Percentiles rank a stretch among this genome's conserved stretches.
phyloP scores from a whole-genome alignment of 192 early-diverging fungal genomes.

The Powellomyces hirtus region DNA sequence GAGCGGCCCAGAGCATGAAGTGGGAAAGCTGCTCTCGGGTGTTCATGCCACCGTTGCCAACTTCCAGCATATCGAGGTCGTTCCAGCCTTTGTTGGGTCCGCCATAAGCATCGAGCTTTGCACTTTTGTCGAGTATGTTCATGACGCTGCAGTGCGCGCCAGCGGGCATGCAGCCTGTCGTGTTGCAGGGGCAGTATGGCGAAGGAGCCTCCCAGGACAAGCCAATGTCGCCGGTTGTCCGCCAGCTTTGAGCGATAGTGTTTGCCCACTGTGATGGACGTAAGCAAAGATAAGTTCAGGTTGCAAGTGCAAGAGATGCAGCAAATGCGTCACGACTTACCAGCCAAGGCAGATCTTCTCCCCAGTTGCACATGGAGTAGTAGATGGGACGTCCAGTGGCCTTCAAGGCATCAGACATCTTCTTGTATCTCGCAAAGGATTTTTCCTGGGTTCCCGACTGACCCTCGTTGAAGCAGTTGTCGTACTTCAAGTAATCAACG shows the following conservation, averaged over 20 bases:
- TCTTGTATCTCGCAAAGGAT: conserved; percentile 28
- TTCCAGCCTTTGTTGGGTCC: conserved; percentile 47
- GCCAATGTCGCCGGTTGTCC: no score
- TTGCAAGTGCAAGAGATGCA: no score
- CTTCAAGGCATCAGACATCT: conserved; percentile 46
- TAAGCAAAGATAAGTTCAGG: no score
- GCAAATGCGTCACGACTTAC: no score
- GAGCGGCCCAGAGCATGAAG: conserved; percentile 55
- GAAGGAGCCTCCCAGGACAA: no score
- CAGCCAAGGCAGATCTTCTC: no score
- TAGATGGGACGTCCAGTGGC: conserved; percentile 44
- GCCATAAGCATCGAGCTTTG: conserved; percentile 14
- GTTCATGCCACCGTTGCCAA: conserved; percentile 52
- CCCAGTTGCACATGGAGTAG: conserved; percentile 53
- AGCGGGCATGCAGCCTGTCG: not conserved
- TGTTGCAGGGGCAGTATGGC: no score
- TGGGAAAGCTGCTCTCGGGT: conserved; percentile 48
- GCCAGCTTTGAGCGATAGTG: no score
- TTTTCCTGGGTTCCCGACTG: conserved; percentile 33
- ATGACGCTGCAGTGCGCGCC: conserved; percentile 31
- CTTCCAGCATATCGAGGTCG: conserved; percentile 58
- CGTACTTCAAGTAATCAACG: conserved; percentile 63
- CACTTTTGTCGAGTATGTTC: conserved; percentile 34
- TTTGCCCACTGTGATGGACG: no score
- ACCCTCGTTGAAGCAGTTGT: conserved; percentile 47